Conservation (phyloP, 2,329 filamentous ascomycete species). For the Xylariaceae sp. region DNA sequence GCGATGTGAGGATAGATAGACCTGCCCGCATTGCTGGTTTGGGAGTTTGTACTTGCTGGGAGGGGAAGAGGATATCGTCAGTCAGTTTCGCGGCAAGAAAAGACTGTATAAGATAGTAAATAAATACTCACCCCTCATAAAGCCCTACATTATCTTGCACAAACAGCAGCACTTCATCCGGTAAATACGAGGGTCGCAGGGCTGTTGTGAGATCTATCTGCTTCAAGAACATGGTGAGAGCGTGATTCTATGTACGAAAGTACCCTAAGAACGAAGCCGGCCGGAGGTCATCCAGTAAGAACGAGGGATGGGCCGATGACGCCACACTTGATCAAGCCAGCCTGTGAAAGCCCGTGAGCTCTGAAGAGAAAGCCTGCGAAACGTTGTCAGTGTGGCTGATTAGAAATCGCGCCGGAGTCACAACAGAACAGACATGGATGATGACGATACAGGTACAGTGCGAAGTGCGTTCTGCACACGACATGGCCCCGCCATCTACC, state of each 20-base stretch:
- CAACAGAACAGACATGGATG: no score
- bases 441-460: neutral
- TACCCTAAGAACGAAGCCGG: constrained; percentile 2
- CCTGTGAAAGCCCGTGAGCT: no score
- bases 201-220: constrained; percentile 93
- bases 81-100: neutral
- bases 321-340: no score
- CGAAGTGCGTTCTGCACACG: neutral
- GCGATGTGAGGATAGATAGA: constrained; percentile 92
- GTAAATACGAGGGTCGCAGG: constrained; percentile 82
- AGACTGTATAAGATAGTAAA: neutral
- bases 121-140: constrained; percentile 78
- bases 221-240: constrained; percentile 77
- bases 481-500: neutral
- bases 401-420: no score
- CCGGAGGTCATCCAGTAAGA: neutral
- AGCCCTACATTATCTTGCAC: constrained; percentile 96
- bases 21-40: constrained; percentile 90
- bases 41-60: constrained; percentile 88
- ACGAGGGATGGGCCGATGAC: neutral
- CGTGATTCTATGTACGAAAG: constrained; percentile 6
- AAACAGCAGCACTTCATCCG: constrained; percentile 91
- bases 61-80: constrained; percentile 7
- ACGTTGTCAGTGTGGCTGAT: no score
- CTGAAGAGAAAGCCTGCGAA: no score